Percentiles rank a stretch among this genome's conserved stretches.
phyloP scores from a whole-genome alignment of 768 basidiomycete genomes.

The Infundibulicybe gibba region DNA sequence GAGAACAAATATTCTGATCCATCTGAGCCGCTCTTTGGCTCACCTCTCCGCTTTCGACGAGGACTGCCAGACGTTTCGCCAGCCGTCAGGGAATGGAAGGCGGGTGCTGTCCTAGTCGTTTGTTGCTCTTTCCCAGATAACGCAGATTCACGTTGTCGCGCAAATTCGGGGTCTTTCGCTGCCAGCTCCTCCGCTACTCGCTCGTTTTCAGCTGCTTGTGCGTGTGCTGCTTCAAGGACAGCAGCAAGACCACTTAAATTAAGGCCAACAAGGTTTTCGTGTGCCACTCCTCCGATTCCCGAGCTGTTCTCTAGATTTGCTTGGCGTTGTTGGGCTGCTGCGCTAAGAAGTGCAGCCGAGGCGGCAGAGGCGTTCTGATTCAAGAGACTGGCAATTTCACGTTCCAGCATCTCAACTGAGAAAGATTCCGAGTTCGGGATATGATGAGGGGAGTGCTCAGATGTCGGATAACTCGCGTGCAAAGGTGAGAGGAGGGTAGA shows the following conservation, averaged over 20 bases:
- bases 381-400: slow-evolving; percentile 71
- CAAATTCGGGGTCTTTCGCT: slow-evolving; percentile 41
- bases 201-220: slow-evolving; percentile 48
- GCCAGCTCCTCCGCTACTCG: slow-evolving; percentile 39
- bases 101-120: slow-evolving; percentile 67
- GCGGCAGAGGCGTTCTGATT: slow-evolving; percentile 74
- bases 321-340: slow-evolving; percentile 68
- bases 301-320: slow-evolving; percentile 35
- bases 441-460: slow-evolving; percentile 31
- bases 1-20: slow-evolving; percentile 56
- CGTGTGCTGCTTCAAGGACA: slow-evolving; percentile 75
- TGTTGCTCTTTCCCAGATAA: slow-evolving; percentile 42
- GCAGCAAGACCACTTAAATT: slow-evolving; percentile 69
- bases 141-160: slow-evolving; percentile 39
- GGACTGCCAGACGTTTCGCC: slow-evolving; percentile 33
- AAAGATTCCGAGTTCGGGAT: slow-evolving; percentile 43
- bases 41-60: slow-evolving; percentile 27
- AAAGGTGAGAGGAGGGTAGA: slow-evolving; percentile 20
- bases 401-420: slow-evolving; percentile 72
- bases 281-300: slow-evolving; percentile 21
- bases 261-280: slow-evolving; percentile 37
- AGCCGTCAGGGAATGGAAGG: slow-evolving; percentile 76
- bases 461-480: slow-evolving; percentile 30
- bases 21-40: slow-evolving; percentile 38
- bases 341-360: slow-evolving; percentile 58